Evolutionary conservation across 495 filamentous ascomycete genomes (phyloP), one percentile per base, ranked within the genome.

Genomic region (Penicillium egyptiacum): DNA sequence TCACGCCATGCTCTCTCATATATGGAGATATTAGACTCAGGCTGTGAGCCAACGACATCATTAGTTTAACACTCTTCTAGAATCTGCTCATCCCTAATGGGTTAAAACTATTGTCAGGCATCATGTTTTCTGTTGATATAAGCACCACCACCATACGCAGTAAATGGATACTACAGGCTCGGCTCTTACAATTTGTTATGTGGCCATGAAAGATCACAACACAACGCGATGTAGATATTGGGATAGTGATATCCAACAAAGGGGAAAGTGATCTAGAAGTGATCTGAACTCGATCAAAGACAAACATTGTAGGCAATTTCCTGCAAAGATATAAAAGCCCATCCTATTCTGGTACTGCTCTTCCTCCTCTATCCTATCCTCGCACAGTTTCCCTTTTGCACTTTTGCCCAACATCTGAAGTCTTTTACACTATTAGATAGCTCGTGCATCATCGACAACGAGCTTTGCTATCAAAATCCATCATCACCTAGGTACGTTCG

Each of bases 361-460:
- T 25, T 53, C 16, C 17, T 33, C 35, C 50, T 43, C 39, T 53
- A 30, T 53, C 50, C 50, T 42, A 53, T 43, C 25, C 35, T 5
- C 37, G 4, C 50, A 2, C 14, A 31, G 26, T 20, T 9, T 20
- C 4, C 1, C 16, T 42, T 43, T 30, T 8, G n/a, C 8, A 23
- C 31, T 0, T 20, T 43, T 11, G 9, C 23, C 11, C 50, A 53
- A 33, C 50, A 31, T 2, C 10, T 17, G 20, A 11, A 19, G 7
- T 9, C 20, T n/a, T 25, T 23, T 6, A 33, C 9, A 22, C 5
- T 20, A 50, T 37, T 20, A 25, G 9, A 48, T 4, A 48, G 20
- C 20, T 25, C 2, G 10, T 44, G 20, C 42, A 25, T 4, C 22
- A 42, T 12, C 40, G 5, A 2, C 33, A 37, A 37, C 33, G 33